phyloP scores from a whole-genome alignment of 345 rosid genomes.

The Luvunga scandens region DNA sequence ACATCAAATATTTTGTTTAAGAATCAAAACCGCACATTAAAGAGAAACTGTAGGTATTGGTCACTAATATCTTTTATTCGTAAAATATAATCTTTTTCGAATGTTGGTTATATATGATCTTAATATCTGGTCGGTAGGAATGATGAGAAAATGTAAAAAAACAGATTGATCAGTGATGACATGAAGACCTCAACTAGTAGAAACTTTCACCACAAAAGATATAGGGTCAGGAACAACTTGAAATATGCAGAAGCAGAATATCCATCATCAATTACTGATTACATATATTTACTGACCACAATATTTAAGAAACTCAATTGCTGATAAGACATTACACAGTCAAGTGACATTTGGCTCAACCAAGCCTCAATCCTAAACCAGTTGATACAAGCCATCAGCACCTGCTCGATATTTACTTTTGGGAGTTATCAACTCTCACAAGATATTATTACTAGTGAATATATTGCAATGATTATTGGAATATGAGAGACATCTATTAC shows the following conservation, averaged over 20 bases:
- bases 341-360: background rate
- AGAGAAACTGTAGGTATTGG: background rate
- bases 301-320: background rate
- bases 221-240: background rate
- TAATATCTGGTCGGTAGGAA: background rate
- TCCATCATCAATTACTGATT: background rate
- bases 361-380: background rate
- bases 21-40: background rate
- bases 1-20: background rate
- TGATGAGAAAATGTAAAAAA: background rate
- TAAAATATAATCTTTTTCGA: background rate
- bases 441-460: background rate
- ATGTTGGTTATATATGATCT: background rate
- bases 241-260: background rate
- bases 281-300: background rate
- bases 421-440: background rate
- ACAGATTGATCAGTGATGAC: background rate
- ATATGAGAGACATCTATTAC: background rate
- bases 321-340: background rate
- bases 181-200: background rate
- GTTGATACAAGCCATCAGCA: background rate
- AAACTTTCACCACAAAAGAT: background rate
- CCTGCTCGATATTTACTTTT: background rate
- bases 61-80: background rate
- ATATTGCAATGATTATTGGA: background rate